A percentile compares a stretch with the other conserved stretches of the same genome.
phyloP scores from a whole-genome alignment of 2,329 filamentous ascomycete species.

The Neurospora crassa region DNA sequence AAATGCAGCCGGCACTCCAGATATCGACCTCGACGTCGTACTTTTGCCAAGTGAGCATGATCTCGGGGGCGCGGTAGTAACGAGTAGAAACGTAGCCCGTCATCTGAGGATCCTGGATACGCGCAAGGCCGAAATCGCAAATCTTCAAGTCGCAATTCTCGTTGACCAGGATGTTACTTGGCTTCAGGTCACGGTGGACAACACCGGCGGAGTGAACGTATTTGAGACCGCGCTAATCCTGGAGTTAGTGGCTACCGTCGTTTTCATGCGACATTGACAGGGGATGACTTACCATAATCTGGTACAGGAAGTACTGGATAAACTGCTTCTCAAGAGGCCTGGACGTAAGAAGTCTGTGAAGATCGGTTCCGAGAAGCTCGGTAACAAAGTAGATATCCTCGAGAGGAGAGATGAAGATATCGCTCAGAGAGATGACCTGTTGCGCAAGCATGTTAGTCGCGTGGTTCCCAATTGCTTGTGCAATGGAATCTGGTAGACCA shows the following conservation, averaged over 20 bases:
- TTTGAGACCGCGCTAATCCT: conserved; percentile 77
- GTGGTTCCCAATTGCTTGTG: neutral
- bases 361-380: conserved; percentile 90
- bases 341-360: conserved; percentile 90
- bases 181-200: conserved; percentile 94
- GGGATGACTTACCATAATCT: conserved; percentile 72
- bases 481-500: conserved; percentile 15
- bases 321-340: conserved; percentile 97
- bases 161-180: conserved; percentile 98
- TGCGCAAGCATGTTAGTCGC: conserved; percentile 17
- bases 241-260: neutral
- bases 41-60: conserved; percentile 99
- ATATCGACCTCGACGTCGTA: conserved; percentile 99
- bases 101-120: conserved; percentile 99
- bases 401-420: conserved; percentile 98
- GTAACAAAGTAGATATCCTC: conserved; percentile 99
- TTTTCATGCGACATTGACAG: conserved; percentile 6
- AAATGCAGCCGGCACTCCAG: conserved; percentile 98
- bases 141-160: conserved; percentile 99
- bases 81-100: conserved; percentile 97
- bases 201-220: conserved; percentile 98
- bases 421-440: conserved; percentile 92
- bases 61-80: conserved; percentile 97
- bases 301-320: conserved; percentile 99
- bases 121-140: conserved; percentile 94